Evolutionary conservation across 352 stramenopile species (phyloP).

Genomic region (Globisporangium lucens): DNA sequence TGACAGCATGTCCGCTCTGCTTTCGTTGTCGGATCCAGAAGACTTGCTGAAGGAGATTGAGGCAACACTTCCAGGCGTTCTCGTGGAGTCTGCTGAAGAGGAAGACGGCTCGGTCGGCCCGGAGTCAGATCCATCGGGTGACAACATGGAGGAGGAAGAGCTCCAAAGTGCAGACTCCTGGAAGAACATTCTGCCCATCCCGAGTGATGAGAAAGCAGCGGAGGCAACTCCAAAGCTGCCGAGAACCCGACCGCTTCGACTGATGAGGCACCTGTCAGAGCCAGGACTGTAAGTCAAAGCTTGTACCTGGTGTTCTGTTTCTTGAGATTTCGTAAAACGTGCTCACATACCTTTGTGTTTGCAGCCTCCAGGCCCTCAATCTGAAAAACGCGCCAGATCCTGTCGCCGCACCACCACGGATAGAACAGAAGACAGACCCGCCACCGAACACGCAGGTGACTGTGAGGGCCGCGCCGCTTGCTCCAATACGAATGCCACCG

Average conservation of each 20-base stretch:
- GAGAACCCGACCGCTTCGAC: slow-evolving; percentile 17
- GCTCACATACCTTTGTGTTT: not conserved
- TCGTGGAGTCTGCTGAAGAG: slow-evolving; percentile 36
- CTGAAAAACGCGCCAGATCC: not conserved
- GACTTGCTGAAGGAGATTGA: slow-evolving; percentile 72
- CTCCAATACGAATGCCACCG: slow-evolving; percentile 11
- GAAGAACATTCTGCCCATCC: slow-evolving; percentile 5
- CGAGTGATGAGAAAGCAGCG: not conserved
- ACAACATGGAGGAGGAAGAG: slow-evolving; percentile 65
- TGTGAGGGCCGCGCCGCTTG: slow-evolving; percentile 5
- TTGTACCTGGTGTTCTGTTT: not conserved
- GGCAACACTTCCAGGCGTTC: slow-evolving; percentile 44
- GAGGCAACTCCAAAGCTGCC: slow-evolving; percentile 5
- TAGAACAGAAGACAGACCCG: not conserved
- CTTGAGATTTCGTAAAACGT: not conserved
- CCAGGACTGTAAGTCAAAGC: slow-evolving; percentile 27
- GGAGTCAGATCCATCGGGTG: slow-evolving; percentile 68
- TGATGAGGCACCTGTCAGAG: slow-evolving; percentile 35
- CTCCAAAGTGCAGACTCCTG: slow-evolving; percentile 22
- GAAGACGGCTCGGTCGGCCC: slow-evolving; percentile 53
- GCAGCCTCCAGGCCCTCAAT: not conserved
- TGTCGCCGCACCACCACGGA: not conserved
- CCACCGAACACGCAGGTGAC: not conserved
- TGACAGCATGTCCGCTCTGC: slow-evolving; percentile 27
- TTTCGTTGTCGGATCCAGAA: slow-evolving; percentile 41